phyloP scores from a whole-genome alignment of 257 asterid genomes.

The Coffea eugenioides region DNA sequence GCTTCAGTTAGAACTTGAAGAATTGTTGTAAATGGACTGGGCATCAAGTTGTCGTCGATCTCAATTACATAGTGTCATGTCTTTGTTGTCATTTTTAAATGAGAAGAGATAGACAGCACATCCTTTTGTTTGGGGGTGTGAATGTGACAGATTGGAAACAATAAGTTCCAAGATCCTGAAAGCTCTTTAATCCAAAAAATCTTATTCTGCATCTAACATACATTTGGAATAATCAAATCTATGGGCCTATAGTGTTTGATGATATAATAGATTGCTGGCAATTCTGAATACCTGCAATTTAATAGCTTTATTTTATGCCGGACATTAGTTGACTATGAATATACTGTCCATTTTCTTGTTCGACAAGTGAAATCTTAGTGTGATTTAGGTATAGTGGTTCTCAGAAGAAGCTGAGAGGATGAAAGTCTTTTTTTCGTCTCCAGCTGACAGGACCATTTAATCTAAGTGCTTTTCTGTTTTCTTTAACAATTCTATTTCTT shows the following conservation, averaged over 20 bases:
- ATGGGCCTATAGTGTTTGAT: neutral
- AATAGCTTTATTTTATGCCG: neutral
- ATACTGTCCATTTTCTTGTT: neutral
- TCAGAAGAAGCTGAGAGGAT: neutral
- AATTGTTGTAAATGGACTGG: neutral
- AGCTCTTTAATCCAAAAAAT: neutral
- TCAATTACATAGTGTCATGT: neutral
- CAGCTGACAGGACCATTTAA: neutral
- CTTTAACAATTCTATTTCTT: neutral
- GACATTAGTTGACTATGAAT: too few species aligned
- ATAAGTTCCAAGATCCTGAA: neutral
- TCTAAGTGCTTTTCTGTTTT: neutral
- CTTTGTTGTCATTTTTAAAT: neutral
- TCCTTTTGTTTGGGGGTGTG: neutral
- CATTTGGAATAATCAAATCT: neutral
- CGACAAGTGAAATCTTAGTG: neutral
- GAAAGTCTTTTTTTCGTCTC: neutral
- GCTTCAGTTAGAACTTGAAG: neutral
- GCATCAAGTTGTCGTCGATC: neutral
- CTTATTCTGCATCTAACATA: neutral
- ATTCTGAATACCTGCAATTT: neutral
- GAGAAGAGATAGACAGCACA: neutral
- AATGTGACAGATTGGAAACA: constrained; percentile 1
- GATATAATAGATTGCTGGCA: neutral
- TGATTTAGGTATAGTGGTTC: neutral